These are phyloP conservation scores for Trametes cingulata DNA, from an alignment of 768 basidiomycete genomes.

Conservation along the genomic window DNA sequence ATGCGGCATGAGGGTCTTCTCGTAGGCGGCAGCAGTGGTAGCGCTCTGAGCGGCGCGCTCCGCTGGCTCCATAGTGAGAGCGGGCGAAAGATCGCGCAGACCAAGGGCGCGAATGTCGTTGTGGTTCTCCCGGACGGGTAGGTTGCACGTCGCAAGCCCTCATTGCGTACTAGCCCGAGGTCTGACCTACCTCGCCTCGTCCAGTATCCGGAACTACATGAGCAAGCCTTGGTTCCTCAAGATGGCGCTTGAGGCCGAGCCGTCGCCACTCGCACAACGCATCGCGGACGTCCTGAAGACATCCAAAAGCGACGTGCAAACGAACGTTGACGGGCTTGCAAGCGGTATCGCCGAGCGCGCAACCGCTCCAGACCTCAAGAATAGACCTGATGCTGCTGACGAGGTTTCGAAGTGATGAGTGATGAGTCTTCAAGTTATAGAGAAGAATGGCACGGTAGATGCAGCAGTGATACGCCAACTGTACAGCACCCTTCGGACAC, in stretches of 20 bases:
- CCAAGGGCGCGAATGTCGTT: constrained; percentile 82
- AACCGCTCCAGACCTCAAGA: constrained; percentile 10
- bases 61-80: constrained; percentile 73
- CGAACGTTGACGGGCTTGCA: constrained; percentile 20
- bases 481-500: too few species aligned
- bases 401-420: constrained; percentile 11
- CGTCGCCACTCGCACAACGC: constrained; percentile 50
- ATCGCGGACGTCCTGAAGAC: constrained; percentile 45
- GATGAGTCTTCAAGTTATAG: too few species aligned
- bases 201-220: constrained; percentile 91
- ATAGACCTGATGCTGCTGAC: constrained; percentile 22
- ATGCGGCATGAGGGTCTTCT: constrained; percentile 88
- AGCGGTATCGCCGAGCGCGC: constrained; percentile 25
- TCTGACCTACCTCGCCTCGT: background rate
- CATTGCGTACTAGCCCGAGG: background rate
- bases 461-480: background rate
- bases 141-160: constrained; percentile 30
- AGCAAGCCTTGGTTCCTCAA: constrained; percentile 90
- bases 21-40: constrained; percentile 93
- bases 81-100: constrained; percentile 63
- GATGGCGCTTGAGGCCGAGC: constrained; percentile 56
- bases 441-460: too few species aligned
- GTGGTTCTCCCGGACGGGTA: constrained; percentile 89
- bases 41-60: constrained; percentile 75
- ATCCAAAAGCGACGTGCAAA: constrained; percentile 23